phyloP scores from a whole-genome alignment of 345 rosid species.

The Bruguiera parviflora region DNA sequence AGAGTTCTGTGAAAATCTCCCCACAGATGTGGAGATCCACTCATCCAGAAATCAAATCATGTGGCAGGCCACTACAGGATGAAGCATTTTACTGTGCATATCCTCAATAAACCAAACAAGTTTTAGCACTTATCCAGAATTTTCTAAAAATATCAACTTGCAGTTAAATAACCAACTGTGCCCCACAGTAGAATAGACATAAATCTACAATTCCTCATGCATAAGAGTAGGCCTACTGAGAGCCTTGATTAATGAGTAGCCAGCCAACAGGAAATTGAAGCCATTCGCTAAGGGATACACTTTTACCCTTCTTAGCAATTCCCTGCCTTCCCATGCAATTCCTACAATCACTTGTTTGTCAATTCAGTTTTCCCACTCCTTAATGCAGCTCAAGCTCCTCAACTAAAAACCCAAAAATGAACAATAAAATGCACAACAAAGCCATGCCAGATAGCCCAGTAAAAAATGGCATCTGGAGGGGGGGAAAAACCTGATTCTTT shows the following conservation, averaged over 20 bases:
- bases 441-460: constrained; percentile 1
- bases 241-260: too few relatives aligned
- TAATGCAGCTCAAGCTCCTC: not conserved
- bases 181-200: too few relatives aligned
- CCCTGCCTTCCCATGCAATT: not conserved
- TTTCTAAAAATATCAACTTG: too few relatives aligned
- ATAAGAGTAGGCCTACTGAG: too few relatives aligned
- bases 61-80: not conserved
- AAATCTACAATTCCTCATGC: not conserved
- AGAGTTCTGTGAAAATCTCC: too few relatives aligned
- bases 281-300: not conserved
- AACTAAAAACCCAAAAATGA: not conserved
- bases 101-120: not conserved
- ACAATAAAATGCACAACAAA: not conserved
- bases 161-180: too few relatives aligned
- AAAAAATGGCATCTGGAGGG: constrained; percentile 6
- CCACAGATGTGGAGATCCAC: too few relatives aligned
- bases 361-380: not conserved
- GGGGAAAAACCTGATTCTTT: constrained; percentile 46
- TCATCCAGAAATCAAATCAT: too few relatives aligned
- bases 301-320: not conserved
- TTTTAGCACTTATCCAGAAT: not conserved
- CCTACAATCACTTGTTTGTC: not conserved
- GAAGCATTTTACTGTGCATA: not conserved
- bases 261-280: not conserved